Evolutionary conservation across 805 yeast genomes (phyloP).

Genomic region (Kuraishia borneana): DNA sequence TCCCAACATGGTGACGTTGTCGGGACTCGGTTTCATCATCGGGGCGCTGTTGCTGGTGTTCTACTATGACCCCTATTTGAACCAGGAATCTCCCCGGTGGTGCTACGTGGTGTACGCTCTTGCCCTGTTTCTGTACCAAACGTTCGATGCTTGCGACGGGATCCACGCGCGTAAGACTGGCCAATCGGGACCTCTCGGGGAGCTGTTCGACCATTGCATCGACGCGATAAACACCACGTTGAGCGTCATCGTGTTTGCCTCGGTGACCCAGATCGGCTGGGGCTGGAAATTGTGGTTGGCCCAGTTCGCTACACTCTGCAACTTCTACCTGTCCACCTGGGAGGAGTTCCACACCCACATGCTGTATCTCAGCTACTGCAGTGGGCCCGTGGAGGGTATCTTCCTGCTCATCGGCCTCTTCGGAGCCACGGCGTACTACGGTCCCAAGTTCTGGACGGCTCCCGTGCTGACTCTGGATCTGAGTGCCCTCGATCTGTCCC

Average conservation of each 20-base stretch:
- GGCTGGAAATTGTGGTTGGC: constrained; percentile 48
- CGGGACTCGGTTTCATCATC: constrained; percentile 66
- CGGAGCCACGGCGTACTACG: constrained; percentile 52
- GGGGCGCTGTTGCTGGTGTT: constrained; percentile 54
- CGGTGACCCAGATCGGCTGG: constrained; percentile 70
- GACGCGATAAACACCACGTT: constrained; percentile 63
- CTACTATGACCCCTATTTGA: constrained; percentile 60
- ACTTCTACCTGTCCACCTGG: constrained; percentile 89
- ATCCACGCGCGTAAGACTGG: constrained; percentile 92
- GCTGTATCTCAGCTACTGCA: constrained; percentile 62
- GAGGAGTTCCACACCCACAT: constrained; percentile 90
- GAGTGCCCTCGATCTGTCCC: constrained; percentile 16
- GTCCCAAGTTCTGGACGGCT: constrained; percentile 57
- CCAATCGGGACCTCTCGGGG: constrained; percentile 92
- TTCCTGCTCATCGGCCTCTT: constrained; percentile 47
- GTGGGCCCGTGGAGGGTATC: constrained; percentile 96
- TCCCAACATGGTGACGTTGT: constrained; percentile 80
- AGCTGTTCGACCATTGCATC: constrained; percentile 82
- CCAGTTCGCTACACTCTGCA: constrained; percentile 65
- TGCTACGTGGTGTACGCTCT: constrained; percentile 66
- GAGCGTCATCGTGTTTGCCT: constrained; percentile 61
- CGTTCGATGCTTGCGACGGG: constrained; percentile 95
- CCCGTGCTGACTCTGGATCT: constrained; percentile 29
- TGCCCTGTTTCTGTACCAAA: constrained; percentile 83
- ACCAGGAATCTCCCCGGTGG: constrained; percentile 60